Evolutionary conservation across 352 stramenopile species (phyloP).

Genomic region (Globisporangium rhizosaccharum): DNA sequence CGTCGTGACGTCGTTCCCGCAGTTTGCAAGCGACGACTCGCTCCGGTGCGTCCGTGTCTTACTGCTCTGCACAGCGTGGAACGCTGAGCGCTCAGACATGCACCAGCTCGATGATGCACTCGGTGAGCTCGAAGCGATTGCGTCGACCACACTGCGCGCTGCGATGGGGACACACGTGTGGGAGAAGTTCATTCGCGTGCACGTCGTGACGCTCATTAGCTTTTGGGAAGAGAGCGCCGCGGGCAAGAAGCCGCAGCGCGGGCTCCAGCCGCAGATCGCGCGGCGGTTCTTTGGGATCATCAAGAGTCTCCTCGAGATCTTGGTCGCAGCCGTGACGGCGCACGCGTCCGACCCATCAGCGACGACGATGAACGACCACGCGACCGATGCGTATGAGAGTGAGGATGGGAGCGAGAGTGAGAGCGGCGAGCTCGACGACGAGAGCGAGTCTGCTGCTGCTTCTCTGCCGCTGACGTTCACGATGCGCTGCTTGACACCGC

Average conservation of each 20-base stretch:
- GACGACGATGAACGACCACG: background rate
- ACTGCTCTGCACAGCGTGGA: slow-evolving; percentile 72
- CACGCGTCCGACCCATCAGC: background rate
- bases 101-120: slow-evolving; percentile 75
- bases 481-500: slow-evolving; percentile 40
- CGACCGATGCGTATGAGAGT: slow-evolving; percentile 3
- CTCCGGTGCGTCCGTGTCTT: slow-evolving; percentile 64
- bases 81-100: slow-evolving; percentile 78
- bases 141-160: slow-evolving; percentile 30
- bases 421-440: slow-evolving; percentile 11
- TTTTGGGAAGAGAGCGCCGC: slow-evolving; percentile 80
- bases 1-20: slow-evolving; percentile 51
- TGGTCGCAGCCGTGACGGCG: slow-evolving; percentile 30
- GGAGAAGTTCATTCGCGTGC: slow-evolving; percentile 76
- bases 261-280: slow-evolving; percentile 70
- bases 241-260: slow-evolving; percentile 57
- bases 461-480: slow-evolving; percentile 19
- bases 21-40: slow-evolving; percentile 50
- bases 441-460: slow-evolving; percentile 6
- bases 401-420: slow-evolving; percentile 13
- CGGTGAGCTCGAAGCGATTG: slow-evolving; percentile 49
- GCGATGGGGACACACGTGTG: slow-evolving; percentile 72
- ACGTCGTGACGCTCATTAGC: slow-evolving; percentile 73
- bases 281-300: slow-evolving; percentile 78
- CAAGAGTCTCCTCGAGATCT: slow-evolving; percentile 41